Conservation (phyloP, 192 early-diverging fungal species). For the Podila epigama region DNA sequence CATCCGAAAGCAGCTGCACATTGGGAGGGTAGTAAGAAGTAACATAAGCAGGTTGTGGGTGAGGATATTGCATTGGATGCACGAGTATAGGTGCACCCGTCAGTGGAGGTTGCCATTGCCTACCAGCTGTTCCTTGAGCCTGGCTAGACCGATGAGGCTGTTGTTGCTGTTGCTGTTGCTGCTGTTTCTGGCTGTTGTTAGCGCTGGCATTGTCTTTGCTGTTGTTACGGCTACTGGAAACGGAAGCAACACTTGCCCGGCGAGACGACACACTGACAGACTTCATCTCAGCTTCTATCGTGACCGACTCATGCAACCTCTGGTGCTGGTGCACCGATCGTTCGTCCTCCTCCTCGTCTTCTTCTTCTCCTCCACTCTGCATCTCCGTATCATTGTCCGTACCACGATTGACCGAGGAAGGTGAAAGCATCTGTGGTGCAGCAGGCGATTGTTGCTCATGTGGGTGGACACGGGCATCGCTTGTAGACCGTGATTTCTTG, state of each 20-base stretch:
- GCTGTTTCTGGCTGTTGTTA: constrained; percentile 7
- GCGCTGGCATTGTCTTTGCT: background rate
- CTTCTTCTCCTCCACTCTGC: constrained; percentile 24
- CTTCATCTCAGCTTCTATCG: no score
- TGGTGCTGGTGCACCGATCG: background rate
- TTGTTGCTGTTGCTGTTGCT: constrained; percentile 9
- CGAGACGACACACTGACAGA: no score
- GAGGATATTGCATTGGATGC: constrained; percentile 33
- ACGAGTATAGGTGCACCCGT: constrained; percentile 20
- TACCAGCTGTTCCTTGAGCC: constrained; percentile 40
- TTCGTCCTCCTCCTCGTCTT: constrained; percentile 18
- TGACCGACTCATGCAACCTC: no score
- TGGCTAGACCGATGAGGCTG: no score
- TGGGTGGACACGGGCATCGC: background rate
- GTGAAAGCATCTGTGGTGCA: background rate
- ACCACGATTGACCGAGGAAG: background rate
- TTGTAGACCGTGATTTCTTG: constrained; percentile 5
- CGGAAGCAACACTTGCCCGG: no score
- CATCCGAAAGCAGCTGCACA: constrained; percentile 9
- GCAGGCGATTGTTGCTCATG: background rate
- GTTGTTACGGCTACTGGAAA: no score
- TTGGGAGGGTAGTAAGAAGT: constrained; percentile 43
- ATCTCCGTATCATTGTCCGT: constrained; percentile 18
- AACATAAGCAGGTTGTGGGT: constrained; percentile 33
- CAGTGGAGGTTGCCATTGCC: constrained; percentile 32